A percentile compares a stretch with the other conserved stretches of the same genome.
Conservation (phyloP, 2,329 filamentous ascomycete species). For the Apiospora saccharicola region DNA sequence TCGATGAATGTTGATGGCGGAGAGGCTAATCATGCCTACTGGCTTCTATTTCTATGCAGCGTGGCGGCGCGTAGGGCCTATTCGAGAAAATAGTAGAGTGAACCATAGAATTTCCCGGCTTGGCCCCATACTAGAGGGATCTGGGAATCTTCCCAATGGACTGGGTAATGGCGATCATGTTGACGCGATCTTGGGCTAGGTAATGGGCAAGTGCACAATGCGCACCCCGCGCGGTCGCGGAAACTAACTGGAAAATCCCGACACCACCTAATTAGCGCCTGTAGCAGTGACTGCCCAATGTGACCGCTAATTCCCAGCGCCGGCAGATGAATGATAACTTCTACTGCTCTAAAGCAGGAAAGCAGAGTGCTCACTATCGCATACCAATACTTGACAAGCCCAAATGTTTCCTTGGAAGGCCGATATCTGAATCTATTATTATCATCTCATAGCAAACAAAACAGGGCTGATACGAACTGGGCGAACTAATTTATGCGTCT, state of each 20-base stretch:
- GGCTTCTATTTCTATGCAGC: background rate
- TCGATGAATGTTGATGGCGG: background rate
- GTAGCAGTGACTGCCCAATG: background rate
- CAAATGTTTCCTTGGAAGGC: background rate
- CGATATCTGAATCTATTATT: background rate
- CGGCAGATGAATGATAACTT: background rate
- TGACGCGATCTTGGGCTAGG: background rate
- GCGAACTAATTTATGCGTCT: background rate
- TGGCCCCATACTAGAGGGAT: too few species aligned
- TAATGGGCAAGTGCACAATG: background rate
- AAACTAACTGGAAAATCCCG: background rate
- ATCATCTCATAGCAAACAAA: background rate
- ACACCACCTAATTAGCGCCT: background rate
- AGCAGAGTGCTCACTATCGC: background rate
- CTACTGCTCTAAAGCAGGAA: background rate
- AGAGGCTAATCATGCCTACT: background rate
- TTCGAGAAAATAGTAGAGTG: background rate
- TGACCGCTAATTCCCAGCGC: background rate
- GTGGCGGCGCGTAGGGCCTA: background rate
- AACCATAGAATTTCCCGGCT: too few species aligned
- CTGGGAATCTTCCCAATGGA: too few species aligned
- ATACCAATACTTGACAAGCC: background rate
- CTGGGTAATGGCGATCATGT: background rate
- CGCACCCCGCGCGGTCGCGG: background rate
- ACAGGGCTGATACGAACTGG: background rate